A percentile compares a stretch with the other conserved stretches of the same genome.
phyloP scores from a whole-genome alignment of 1,139 yeast genomes.

The Debaryomycetaceae sp. region DNA sequence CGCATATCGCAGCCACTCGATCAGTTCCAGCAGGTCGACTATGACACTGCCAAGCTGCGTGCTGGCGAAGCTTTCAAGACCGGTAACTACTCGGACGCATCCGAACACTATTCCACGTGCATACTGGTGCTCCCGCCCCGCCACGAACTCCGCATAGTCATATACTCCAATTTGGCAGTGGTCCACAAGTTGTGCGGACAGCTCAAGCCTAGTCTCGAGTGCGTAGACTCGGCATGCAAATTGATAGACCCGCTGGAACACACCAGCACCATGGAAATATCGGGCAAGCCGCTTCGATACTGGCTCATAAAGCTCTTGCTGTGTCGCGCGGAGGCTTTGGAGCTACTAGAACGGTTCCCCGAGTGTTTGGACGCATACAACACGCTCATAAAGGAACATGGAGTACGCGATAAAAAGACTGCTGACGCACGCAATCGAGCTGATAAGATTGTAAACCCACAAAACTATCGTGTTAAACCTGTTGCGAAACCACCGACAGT shows the following conservation, averaged over 20 bases:
- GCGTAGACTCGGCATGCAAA: slow-evolving; percentile 46
- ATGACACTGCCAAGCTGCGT: slow-evolving; percentile 42
- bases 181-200: slow-evolving; percentile 67
- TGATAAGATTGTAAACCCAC: slow-evolving; percentile 49
- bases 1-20: slow-evolving; percentile 17
- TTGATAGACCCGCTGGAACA: slow-evolving; percentile 39
- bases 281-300: slow-evolving; percentile 49
- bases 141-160: slow-evolving; percentile 60
- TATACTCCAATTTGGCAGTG: slow-evolving; percentile 68
- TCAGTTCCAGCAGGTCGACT: slow-evolving; percentile 38
- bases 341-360: slow-evolving; percentile 59
- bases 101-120: slow-evolving; percentile 50
- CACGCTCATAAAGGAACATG: slow-evolving; percentile 47
- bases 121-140: slow-evolving; percentile 48
- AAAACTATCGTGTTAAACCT: slow-evolving; percentile 9
- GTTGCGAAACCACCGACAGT: slow-evolving; percentile 6
- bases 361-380: slow-evolving; percentile 56
- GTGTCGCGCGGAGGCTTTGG: slow-evolving; percentile 76
- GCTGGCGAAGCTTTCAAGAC: slow-evolving; percentile 58
- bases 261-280: slow-evolving; percentile 15
- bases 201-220: slow-evolving; percentile 47
- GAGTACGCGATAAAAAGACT: slow-evolving; percentile 50
- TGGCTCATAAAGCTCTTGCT: slow-evolving; percentile 65
- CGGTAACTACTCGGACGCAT: slow-evolving; percentile 76
- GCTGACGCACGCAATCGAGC: slow-evolving; percentile 84